These are phyloP conservation scores for Silybum marianum DNA, from an alignment of 129 eudicot species.

Conservation along the genomic window DNA sequence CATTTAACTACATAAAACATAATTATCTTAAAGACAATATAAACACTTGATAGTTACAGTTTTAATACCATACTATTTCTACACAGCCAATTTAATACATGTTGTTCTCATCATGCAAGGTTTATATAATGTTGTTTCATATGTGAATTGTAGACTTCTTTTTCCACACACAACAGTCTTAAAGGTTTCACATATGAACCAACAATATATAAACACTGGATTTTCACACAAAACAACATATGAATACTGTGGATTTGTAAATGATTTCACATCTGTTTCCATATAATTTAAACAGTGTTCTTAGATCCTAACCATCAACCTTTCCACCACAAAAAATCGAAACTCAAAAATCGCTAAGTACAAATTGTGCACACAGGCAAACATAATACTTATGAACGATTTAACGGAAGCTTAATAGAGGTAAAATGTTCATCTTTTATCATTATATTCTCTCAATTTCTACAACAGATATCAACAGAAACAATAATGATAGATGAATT, in stretches of 20 bases:
- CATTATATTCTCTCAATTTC: neutral
- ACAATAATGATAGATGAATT: conserved; percentile 15
- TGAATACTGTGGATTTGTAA: neutral
- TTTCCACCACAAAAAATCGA: neutral
- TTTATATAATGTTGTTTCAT: neutral
- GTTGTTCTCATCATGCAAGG: too few species aligned
- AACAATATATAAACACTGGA: neutral
- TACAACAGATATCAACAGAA: conserved; percentile 21
- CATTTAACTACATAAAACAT: neutral
- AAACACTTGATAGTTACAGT: too few species aligned
- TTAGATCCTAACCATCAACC: neutral
- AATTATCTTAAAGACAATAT: neutral
- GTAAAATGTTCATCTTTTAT: neutral
- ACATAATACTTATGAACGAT: neutral
- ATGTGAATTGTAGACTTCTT: neutral
- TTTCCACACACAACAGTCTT: neutral
- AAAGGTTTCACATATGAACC: neutral
- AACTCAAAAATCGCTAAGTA: neutral
- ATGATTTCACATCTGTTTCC: neutral
- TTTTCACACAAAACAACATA: neutral
- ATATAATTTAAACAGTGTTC: neutral
- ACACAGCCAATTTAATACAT: too few species aligned
- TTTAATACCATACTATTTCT: neutral
- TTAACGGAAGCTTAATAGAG: neutral
- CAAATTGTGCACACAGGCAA: neutral